Conservation (phyloP, 108 stramenopile species). For the Chaetoceros tenuissimus region DNA sequence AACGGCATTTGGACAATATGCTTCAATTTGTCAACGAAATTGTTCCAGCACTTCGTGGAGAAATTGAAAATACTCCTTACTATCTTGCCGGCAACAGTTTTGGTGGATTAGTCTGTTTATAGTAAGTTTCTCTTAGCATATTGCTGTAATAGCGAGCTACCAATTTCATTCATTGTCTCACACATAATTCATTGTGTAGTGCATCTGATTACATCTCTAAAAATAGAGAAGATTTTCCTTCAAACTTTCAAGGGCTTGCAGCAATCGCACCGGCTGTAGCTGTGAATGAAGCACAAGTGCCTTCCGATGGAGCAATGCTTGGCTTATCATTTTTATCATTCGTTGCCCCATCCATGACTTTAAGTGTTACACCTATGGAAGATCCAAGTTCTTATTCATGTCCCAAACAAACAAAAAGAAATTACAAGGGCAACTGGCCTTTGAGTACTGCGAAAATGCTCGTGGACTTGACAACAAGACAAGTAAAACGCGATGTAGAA, state of each 20-base stretch:
- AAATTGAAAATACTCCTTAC: conserved; percentile 1
- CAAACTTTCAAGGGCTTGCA: conserved; percentile 26
- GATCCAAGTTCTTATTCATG: conserved; percentile 39
- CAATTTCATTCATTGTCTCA: no score
- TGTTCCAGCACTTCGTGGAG: background rate
- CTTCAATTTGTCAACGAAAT: conserved; percentile 9
- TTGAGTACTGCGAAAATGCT: conserved; percentile 38
- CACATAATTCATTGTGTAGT: no score
- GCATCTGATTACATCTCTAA: no score
- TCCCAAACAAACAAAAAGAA: conserved; percentile 27
- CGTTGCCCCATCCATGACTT: conserved; percentile 13
- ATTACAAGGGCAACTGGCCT: conserved; percentile 43
- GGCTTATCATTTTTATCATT: conserved; percentile 16
- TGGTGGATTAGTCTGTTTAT: conserved; percentile 32
- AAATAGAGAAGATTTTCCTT: no score
- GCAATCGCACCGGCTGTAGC: conserved; percentile 37
- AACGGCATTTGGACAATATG: conserved; percentile 17
- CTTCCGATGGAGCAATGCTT: conserved; percentile 17
- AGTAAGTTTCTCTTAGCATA: no score
- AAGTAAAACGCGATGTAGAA: conserved; percentile 21
- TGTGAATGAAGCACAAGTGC: conserved; percentile 24
- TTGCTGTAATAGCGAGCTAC: no score
- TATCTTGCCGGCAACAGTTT: conserved; percentile 27
- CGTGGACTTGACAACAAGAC: conserved; percentile 27
- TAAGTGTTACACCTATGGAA: conserved; percentile 36